Base-by-base conservation (phyloP, 768 basidiomycete species). In the Candolleomyces aberdarensis region DNA sequence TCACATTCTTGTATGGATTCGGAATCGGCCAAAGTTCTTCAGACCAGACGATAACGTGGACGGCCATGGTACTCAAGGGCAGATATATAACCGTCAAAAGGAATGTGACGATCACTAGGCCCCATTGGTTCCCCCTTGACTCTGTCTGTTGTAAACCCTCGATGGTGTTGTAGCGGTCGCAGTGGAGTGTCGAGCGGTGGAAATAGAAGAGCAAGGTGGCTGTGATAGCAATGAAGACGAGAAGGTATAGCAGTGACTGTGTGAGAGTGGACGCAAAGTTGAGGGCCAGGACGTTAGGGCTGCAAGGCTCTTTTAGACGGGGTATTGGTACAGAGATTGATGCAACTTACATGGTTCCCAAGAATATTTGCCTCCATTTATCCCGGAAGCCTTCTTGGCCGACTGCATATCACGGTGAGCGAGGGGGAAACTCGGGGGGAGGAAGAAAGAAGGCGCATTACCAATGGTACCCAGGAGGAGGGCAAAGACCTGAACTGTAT, bases 11-110 rank as follows among this genome's bases (percentile, higher is more conserved):
- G 65, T 90, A 90, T 3, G 88, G 88, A 68, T 90, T 90, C 0
- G 82, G 72, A 29, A 90, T 83, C 6, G 80, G 79, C 89, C 88
- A 92, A 19, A 89, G 80, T 73, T 92, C 91, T 51, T 85, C 79
- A 0, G 88, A 88, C 89, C 88, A 92, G 1, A 89, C 82, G 15
- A 92, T 74, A 32, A 89, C 89, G 65, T 89, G 89, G 17, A 92
- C 75, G 0, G 88, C 83, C 79, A 93, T 84, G 14, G 88, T 91
- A 64, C 87, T 88, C 53, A 93, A 76, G 3, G 91, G 91, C 26
- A 93, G 78, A 68, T 92, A 93, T 26, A 91, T 77, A 48, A 86
- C 74, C 9, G 87, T 86, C 47, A 90, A 73, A 20, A 87, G 66
- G 67, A 92, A 92, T 31, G 83, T 87, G 49, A 83, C 78, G 19